Evolutionary conservation across 2,329 filamentous ascomycete species (phyloP), one percentile per base, ranked within the genome.

Genomic region (Fusarium albosuccineum): DNA sequence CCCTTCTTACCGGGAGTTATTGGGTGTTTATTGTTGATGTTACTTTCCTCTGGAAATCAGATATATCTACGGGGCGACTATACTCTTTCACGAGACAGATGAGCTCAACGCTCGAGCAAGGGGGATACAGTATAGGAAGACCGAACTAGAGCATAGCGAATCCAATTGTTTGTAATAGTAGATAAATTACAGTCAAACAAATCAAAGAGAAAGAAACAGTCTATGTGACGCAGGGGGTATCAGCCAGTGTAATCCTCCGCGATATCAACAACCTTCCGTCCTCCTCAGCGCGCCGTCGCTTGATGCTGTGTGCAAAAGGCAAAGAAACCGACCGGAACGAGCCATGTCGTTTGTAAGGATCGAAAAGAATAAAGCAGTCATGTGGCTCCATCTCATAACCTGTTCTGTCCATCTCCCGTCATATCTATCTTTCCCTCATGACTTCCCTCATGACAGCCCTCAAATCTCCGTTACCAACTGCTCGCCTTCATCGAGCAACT

Each of bases 401-500:
- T 30, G n/a, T 51, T 22, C 22, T 22, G 22, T 34, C 36, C 57
- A 36, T 26, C 26, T 49, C 42, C 33, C 6, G 42, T 48, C 29
- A 8, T 34, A 13, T 27, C 33, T 11, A 34, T 40, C 36, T 33
- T n/a, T 49, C 17, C 22, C 22, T 22, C 26, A 41, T 41, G 11
- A 37, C 30, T n/a, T 49, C 17, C 22, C 22, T 22, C 26, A 41
- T 41, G 11, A 26, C 34, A 29, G 9, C 26, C 27, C 36, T 64
- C 64, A 81, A 37, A 74, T 81, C 75, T 94, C 92, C 46, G 88
- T 88, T 86, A 97, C 91, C 69, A 97, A 82, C 78, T 96, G 92
- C 83, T 99, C 96, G 2, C 93, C 94, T 78, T 99, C 96, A 79
- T 99, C 95, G 75, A 99, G 80, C 79, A 97, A 84, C 70, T 93